Base-by-base conservation (phyloP, 2,329 filamentous ascomycete species). In the Onygenales sp. region DNA sequence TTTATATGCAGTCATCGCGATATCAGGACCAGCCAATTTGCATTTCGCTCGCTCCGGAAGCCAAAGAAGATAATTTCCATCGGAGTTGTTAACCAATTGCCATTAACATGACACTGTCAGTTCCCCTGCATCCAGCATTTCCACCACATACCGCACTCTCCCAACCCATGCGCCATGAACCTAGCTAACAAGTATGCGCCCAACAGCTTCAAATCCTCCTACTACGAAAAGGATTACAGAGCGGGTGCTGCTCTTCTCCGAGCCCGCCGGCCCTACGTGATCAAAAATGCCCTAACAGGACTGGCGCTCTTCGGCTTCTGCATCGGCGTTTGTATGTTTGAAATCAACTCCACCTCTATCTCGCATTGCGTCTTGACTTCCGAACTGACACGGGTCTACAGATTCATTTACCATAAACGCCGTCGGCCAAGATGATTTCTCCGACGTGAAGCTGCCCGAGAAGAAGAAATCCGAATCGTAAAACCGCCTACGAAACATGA, bases 391-490 rank as follows among this genome's bases (percentile, higher is more conserved):
- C 36, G 14, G 3, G 6, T 27, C 31, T 47, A 36, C 56, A 87
- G 85, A 87, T 66, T 73, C 78, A 52, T 87, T 81, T 69, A 88
- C 85, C 43, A 86, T 98, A 67, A 81, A 78, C 60, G 89, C 89
- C 52, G 87, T 98, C 66, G 89, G 92, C 43, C 93, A 97, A 72
- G 93, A 97, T 71, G 89, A 96, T 61, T 98, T 98, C 74, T 88
- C 91, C 54, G 93, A 98, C 68, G 91, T 97, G 63, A 85, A 89
- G 67, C 85, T 97, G 39, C 93, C 93, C 32, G 87, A 89, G 67
- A 76, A 80, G 35, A 48, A 49, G 35, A 27, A 27, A 27, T 27
- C 21, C 21, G 21, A 27, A 27, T 27, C 21, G 3, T 27, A 27
- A 27, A 27, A 3, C 3, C 21, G 21, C 21, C 21, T 27, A 27